Conservation (phyloP, 768 basidiomycete species). For the Strobilomyces echinocephalus region DNA sequence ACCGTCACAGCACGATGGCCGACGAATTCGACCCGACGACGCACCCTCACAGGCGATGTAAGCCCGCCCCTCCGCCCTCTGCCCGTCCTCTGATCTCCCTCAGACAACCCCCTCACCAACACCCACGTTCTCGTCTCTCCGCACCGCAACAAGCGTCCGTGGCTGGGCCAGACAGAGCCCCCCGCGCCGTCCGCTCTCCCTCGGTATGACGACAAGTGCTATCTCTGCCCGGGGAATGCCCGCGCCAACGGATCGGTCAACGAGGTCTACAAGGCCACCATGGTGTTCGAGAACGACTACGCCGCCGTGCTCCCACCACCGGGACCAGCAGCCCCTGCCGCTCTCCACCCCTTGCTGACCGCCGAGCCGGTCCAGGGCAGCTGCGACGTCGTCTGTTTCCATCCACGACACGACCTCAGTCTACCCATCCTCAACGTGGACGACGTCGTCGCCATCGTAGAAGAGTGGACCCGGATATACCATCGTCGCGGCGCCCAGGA, state of each 20-base stretch:
- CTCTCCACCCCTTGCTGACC: slow-evolving; percentile 57
- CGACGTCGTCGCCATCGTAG: slow-evolving; percentile 63
- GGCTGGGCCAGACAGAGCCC: slow-evolving; percentile 82
- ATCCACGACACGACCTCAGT: slow-evolving; percentile 82
- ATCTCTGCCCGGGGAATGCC: slow-evolving; percentile 82
- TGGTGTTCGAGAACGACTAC: slow-evolving; percentile 78
- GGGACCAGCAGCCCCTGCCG: slow-evolving; percentile 45
- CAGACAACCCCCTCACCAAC: slow-evolving; percentile 77
- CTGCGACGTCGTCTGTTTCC: slow-evolving; percentile 88
- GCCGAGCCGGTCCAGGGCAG: slow-evolving; percentile 68
- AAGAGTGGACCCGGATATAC: slow-evolving; percentile 71
- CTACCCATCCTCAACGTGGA: slow-evolving; percentile 56
- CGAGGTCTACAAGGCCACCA: slow-evolving; percentile 61
- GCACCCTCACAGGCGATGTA: slow-evolving; percentile 71
- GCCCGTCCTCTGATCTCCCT: background rate
- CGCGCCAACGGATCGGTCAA: slow-evolving; percentile 71
- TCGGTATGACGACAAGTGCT: slow-evolving; percentile 67
- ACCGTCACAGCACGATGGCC: slow-evolving; percentile 12
- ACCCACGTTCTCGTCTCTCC: slow-evolving; percentile 82
- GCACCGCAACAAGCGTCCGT: slow-evolving; percentile 86
- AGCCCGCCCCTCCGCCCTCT: slow-evolving; percentile 25
- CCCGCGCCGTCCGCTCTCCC: slow-evolving; percentile 51
- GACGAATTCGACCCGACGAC: slow-evolving; percentile 50
- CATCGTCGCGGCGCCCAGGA: slow-evolving; percentile 50
- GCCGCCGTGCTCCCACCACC: slow-evolving; percentile 71